Evolutionary conservation across 108 stramenopile species (phyloP).

Genomic region (Mediolabrus comicus): DNA sequence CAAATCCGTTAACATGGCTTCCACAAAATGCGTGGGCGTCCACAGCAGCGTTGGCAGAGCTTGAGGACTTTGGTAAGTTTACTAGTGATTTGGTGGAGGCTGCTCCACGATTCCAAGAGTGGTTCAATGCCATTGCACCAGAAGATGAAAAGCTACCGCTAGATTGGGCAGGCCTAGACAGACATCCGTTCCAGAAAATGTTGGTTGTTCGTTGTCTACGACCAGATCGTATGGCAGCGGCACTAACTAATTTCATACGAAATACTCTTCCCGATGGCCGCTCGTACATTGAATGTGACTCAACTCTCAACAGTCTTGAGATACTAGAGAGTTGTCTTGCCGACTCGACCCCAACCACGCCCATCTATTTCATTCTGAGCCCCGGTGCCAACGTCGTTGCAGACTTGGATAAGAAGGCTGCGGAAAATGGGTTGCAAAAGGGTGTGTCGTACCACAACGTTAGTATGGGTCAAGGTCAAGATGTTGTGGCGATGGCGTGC

Average conservation of each 20-base stretch:
- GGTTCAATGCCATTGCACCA: constrained; percentile 85
- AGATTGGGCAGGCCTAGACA: constrained; percentile 88
- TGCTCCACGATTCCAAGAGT: constrained; percentile 87
- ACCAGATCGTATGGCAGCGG: constrained; percentile 83
- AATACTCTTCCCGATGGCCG: constrained; percentile 68
- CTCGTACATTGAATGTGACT: constrained; percentile 87
- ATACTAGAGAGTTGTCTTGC: constrained; percentile 71
- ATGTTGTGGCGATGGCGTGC: constrained; percentile 84
- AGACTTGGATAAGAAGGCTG: constrained; percentile 81
- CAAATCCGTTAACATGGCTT: constrained; percentile 79
- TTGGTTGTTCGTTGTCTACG: constrained; percentile 86
- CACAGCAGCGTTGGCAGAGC: constrained; percentile 63
- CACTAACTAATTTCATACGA: constrained; percentile 78
- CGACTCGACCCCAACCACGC: constrained; percentile 82
- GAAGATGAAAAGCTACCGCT: constrained; percentile 90
- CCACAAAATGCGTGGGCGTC: constrained; percentile 76
- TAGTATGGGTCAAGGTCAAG: constrained; percentile 94
- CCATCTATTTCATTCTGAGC: constrained; percentile 91
- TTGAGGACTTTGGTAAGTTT: constrained; percentile 86
- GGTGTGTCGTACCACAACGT: constrained; percentile 90
- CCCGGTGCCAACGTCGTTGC: constrained; percentile 91
- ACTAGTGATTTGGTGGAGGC: constrained; percentile 85
- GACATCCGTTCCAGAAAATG: constrained; percentile 89
- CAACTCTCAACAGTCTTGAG: constrained; percentile 76
- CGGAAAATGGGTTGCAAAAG: constrained; percentile 79